Base-by-base conservation (phyloP, 176 grass and related monocot genomes). In the Elaeis guineensis region DNA sequence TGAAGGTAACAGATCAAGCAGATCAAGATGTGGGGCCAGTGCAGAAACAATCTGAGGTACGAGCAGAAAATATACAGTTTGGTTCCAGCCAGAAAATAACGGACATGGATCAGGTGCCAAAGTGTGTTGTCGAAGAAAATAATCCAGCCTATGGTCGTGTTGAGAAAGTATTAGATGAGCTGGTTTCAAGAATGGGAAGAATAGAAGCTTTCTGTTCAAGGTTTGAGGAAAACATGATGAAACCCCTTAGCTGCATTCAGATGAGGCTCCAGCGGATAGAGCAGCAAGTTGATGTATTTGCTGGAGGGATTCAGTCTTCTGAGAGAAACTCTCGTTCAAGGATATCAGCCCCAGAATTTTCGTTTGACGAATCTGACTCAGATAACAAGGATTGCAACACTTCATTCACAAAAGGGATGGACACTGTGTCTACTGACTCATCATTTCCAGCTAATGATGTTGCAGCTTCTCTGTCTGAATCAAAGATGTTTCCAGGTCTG, bases 211-310 rank as follows among this genome's bases (percentile, higher is more conserved):
- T 78, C 49, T 93, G 71, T 61, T 89, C 70, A 26, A 83, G 75
- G 66, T 92, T 98, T 65, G 88, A 92, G 50, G 77, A 80, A 17
- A 81, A 63, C 52, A 83, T 98, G 79, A 62, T 81, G 69, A 76
- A 79, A 32, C 93, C 93, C 50, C 79, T 89, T 16, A 32, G 51
- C 71, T 68, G 62, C 62, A 89, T 95, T 51, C 80, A 95, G 22
- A 67, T 54, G 58, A 89, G 89, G 60, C 85, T 95, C 82, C 61
- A 71, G 17, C 58, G 57, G 60, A 55, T 89, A 54, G 89, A 95
- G 68, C 56, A 78, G 59, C 63, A 76, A 24, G 74, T 89, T 60
- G 72, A 60, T 71, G 64, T 35, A 49, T 95, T 85, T 71, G 55
- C 66, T 60, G 16, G 9, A 51, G 81, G 84, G 51, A 65, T 76